Evolutionary conservation across 2,329 filamentous ascomycete genomes (phyloP).

Genomic region (Mycosphaerella arachidis): DNA sequence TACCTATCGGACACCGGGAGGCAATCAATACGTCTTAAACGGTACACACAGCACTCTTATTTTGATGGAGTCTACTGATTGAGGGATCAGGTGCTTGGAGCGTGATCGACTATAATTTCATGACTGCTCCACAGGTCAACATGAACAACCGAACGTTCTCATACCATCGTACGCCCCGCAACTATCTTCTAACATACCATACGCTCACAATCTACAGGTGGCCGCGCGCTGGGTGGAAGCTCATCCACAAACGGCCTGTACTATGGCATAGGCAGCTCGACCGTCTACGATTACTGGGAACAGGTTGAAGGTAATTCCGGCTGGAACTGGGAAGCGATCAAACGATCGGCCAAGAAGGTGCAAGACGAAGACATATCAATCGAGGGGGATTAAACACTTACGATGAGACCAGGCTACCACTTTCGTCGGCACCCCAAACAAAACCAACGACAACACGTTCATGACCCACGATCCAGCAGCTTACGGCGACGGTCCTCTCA

Average conservation of each 20-base stretch:
- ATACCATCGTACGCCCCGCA: slow-evolving; percentile 10
- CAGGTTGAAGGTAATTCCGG: slow-evolving; percentile 12
- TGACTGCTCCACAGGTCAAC: slow-evolving; percentile 9
- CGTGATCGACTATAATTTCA: slow-evolving; percentile 19
- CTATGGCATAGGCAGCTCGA: slow-evolving; percentile 12
- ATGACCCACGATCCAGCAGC: slow-evolving; percentile 17
- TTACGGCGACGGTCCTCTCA: slow-evolving; percentile 17
- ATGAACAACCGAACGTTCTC: slow-evolving; percentile 17
- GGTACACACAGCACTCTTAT: neutral
- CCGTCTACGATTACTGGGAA: slow-evolving; percentile 14
- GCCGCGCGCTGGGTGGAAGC: slow-evolving; percentile 15
- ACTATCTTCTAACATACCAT: neutral
- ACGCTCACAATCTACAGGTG: slow-evolving; percentile 1
- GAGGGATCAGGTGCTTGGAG: slow-evolving; percentile 2
- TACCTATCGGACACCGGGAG: slow-evolving; percentile 12
- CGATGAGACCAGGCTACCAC: slow-evolving; percentile 6
- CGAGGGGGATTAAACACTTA: too few species aligned
- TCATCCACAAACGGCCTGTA: slow-evolving; percentile 17
- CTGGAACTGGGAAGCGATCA: slow-evolving; percentile 13
- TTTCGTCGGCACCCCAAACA: slow-evolving; percentile 14
- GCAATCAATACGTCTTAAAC: slow-evolving; percentile 16
- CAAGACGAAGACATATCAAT: neutral
- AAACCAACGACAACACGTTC: slow-evolving; percentile 15
- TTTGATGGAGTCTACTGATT: neutral
- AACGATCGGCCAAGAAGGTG: slow-evolving; percentile 10